These are phyloP conservation scores for Euclidium syriacum DNA, from an alignment of 345 rosid genomes.

Conservation along the genomic window DNA sequence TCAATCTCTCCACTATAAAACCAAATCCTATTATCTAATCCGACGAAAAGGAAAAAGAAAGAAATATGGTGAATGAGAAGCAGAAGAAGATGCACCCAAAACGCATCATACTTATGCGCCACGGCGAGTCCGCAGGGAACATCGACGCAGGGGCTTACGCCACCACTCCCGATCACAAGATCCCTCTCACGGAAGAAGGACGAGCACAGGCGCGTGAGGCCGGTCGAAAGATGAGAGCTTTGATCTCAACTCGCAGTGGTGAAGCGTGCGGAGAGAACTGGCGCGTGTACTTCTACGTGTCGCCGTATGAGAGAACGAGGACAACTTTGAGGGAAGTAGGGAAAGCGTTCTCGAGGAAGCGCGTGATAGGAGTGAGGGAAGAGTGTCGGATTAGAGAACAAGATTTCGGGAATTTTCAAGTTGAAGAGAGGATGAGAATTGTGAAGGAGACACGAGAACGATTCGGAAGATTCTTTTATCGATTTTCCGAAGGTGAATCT, in stretches of 20 bases:
- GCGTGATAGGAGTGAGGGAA: slow-evolving; percentile 81
- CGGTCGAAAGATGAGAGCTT: slow-evolving; percentile 40
- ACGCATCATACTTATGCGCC: slow-evolving; percentile 87
- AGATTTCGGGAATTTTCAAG: slow-evolving; percentile 92
- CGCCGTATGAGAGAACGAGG: slow-evolving; percentile 84
- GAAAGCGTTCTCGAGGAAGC: slow-evolving; percentile 49
- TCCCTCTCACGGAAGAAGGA: slow-evolving; percentile 62
- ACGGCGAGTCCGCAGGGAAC: slow-evolving; percentile 91
- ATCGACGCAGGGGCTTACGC: slow-evolving; percentile 72
- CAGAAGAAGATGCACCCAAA: slow-evolving; percentile 46
- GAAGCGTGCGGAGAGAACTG: slow-evolving; percentile 30
- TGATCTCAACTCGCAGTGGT: slow-evolving; percentile 30
- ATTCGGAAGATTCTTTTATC: slow-evolving; percentile 79
- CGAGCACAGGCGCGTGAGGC: slow-evolving; percentile 52
- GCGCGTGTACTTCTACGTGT: slow-evolving; percentile 87
- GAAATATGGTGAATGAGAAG: slow-evolving; percentile 13
- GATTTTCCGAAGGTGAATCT: slow-evolving; percentile 97
- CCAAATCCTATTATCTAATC: background rate
- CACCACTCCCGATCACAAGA: slow-evolving; percentile 83
- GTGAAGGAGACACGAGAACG: slow-evolving; percentile 67
- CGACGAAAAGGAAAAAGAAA: background rate
- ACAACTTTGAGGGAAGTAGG: slow-evolving; percentile 86
- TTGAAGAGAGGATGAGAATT: slow-evolving; percentile 64
- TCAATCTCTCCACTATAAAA: background rate
- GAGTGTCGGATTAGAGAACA: slow-evolving; percentile 89